phyloP scores from a whole-genome alignment of 805 yeast species.

The Candida peoriensis region DNA sequence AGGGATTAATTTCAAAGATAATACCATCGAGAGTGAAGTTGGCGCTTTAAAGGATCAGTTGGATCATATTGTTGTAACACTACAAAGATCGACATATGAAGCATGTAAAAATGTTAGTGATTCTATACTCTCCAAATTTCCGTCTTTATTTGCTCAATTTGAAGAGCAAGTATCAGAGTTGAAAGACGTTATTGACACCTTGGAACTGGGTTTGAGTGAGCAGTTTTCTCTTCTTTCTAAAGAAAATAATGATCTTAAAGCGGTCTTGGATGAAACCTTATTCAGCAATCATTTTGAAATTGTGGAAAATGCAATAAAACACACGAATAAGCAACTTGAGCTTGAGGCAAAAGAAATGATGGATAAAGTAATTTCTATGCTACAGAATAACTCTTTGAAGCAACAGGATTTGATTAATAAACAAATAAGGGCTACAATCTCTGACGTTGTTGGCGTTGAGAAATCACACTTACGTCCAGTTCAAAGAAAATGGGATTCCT shows the following conservation, averaged over 20 bases:
- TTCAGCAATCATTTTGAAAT: conserved; percentile 21
- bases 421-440: conserved; percentile 12
- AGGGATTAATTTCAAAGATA: not conserved
- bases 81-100: conserved; percentile 17
- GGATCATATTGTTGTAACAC: conserved; percentile 6
- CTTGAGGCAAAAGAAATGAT: conserved; percentile 16
- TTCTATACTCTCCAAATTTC: conserved; percentile 18
- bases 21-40: conserved; percentile 2
- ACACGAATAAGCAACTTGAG: conserved; percentile 14
- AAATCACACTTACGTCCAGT: conserved; percentile 11
- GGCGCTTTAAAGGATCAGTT: conserved; percentile 13
- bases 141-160: conserved; percentile 17
- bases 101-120: conserved; percentile 21
- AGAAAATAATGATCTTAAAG: conserved; percentile 22
- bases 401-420: conserved; percentile 15
- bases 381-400: conserved; percentile 14
- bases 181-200: conserved; percentile 5
- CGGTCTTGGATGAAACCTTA: conserved; percentile 14
- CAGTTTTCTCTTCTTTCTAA: conserved; percentile 19
- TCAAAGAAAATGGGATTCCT: conserved; percentile 16
- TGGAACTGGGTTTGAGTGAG: conserved; percentile 12
- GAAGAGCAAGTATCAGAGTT: conserved; percentile 12
- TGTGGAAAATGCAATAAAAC: conserved; percentile 10
- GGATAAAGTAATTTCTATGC: conserved; percentile 16
- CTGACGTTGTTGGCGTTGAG: conserved; percentile 16